phyloP scores from a whole-genome alignment of 208 protist species.

The Hexamita inflata region DNA sequence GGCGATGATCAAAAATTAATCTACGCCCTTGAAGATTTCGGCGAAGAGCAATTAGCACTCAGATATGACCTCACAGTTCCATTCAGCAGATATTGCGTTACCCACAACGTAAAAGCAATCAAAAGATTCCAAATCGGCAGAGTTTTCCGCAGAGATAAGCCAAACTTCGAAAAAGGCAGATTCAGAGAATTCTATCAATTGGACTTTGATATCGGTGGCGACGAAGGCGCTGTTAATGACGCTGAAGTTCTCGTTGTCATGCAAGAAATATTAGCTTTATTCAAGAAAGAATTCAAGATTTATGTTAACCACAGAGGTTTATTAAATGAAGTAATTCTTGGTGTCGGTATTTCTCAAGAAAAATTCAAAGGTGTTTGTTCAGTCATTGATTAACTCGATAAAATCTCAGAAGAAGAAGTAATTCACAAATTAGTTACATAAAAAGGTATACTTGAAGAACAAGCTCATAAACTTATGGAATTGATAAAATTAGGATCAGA shows the following conservation, averaged over 20 bases:
- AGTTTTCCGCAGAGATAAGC: conserved; percentile 66
- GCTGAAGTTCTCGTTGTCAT: conserved; percentile 56
- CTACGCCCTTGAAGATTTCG: conserved; percentile 65
- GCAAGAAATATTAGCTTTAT: conserved; percentile 53
- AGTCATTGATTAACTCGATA: conserved; percentile 68
- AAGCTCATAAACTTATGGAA: background rate
- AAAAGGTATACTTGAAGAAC: background rate
- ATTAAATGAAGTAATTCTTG: conserved; percentile 55
- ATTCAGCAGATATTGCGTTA: conserved; percentile 57
- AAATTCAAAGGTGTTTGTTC: conserved; percentile 58
- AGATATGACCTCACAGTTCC: conserved; percentile 69
- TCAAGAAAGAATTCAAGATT: conserved; percentile 52
- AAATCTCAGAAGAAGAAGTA: conserved; percentile 56
- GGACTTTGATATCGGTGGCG: conserved; percentile 61
- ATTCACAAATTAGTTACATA: conserved; percentile 53
- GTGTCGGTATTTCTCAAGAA: conserved; percentile 56
- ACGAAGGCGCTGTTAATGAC: conserved; percentile 63
- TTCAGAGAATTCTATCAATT: conserved; percentile 74
- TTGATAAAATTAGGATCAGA: no score
- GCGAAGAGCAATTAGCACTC: conserved; percentile 59
- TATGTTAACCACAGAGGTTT: conserved; percentile 60
- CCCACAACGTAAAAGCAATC: conserved; percentile 53
- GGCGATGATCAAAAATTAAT: conserved; percentile 74
- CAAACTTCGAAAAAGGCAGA: conserved; percentile 55
- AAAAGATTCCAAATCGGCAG: conserved; percentile 67